phyloP scores from a whole-genome alignment of 306 rosid genomes.

The Quercus ilex region DNA sequence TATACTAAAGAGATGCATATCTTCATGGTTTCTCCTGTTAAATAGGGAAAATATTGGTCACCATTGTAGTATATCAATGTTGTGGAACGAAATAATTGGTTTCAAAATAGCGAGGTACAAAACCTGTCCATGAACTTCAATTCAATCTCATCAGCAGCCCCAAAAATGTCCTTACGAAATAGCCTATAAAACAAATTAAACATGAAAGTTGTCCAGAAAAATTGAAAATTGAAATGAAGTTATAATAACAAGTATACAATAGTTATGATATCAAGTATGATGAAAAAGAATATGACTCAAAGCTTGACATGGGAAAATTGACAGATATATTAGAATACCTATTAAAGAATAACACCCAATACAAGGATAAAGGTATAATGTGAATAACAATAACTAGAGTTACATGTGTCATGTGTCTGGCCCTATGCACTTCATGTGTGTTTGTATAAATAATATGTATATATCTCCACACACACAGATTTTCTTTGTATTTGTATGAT shows the following conservation, averaged over 20 bases:
- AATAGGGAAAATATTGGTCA: constrained; percentile 22
- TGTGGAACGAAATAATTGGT: constrained; percentile 2
- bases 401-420: not conserved
- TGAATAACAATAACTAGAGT: not conserved
- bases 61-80: not conserved
- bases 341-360: not conserved
- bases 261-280: not conserved
- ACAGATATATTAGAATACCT: not conserved
- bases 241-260: not conserved
- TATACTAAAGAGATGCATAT: constrained; percentile 64
- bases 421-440: not conserved
- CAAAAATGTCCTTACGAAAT: constrained; percentile 89
- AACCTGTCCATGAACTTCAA: constrained; percentile 97
- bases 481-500: not conserved
- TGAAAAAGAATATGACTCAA: not conserved
- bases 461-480: not conserved
- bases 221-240: not conserved
- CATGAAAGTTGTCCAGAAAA: constrained; percentile 6
- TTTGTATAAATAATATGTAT: not conserved
- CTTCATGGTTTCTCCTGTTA: constrained; percentile 85
- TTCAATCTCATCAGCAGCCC: constrained; percentile 90
- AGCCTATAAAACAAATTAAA: constrained; percentile 49
- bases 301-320: not conserved
- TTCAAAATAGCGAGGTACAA: constrained; percentile 13
- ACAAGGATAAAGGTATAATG: not conserved